Evolutionary conservation across 257 asterid genomes (phyloP).

Genomic region (Jaltomata sinuosa): DNA sequence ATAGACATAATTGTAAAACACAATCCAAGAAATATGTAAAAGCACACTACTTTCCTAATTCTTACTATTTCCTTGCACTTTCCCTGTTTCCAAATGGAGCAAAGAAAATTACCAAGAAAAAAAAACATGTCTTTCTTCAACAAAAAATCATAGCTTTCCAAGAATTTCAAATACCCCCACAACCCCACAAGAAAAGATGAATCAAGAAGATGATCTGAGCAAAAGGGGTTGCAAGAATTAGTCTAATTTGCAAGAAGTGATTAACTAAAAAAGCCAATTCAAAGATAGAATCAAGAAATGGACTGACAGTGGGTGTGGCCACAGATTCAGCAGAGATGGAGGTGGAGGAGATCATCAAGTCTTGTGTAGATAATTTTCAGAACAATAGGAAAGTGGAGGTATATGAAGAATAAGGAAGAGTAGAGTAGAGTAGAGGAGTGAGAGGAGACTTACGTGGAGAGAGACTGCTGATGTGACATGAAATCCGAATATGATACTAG

Average conservation of each 20-base stretch:
- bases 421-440: not conserved
- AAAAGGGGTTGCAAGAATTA: not conserved
- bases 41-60: not conserved
- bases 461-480: not conserved
- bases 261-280: not conserved
- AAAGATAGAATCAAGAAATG: not conserved
- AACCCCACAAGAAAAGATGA: not conserved
- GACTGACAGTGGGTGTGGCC: conserved; percentile 4
- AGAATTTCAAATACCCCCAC: not conserved
- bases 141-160: not conserved
- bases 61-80: not conserved
- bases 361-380: not conserved
- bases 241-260: not conserved
- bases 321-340: conserved; percentile 3
- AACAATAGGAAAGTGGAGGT: not conserved
- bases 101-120: not conserved
- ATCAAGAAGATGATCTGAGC: not conserved
- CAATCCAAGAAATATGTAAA: not conserved
- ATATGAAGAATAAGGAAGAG: not conserved
- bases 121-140: not conserved
- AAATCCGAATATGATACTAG: not conserved
- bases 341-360: not conserved
- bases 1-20: not conserved
- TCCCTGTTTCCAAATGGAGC: not conserved
- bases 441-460: not conserved